These are phyloP conservation scores for Taphrina pruni DNA, from an alignment of 1,139 yeast species.

Conservation along the genomic window DNA sequence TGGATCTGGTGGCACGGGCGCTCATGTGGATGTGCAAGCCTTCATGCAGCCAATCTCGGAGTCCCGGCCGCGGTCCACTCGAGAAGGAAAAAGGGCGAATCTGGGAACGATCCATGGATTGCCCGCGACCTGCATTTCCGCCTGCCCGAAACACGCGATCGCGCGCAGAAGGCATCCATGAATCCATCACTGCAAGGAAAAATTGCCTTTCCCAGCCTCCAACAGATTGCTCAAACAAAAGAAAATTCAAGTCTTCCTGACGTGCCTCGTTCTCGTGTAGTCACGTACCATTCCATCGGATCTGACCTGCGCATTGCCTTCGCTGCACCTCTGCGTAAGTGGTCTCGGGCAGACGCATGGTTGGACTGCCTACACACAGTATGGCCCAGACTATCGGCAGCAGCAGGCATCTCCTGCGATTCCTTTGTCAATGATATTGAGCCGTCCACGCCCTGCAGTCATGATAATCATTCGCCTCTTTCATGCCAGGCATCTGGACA, in stretches of 20 bases:
- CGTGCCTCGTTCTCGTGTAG: constrained; percentile 7
- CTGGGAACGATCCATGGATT: too few species aligned
- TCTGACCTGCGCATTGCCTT: background rate
- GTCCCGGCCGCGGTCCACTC: too few species aligned
- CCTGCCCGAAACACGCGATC: constrained; percentile 4
- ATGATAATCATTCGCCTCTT: too few species aligned
- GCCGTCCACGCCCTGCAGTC: background rate
- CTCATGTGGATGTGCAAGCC: constrained; percentile 7
- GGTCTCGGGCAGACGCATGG: background rate
- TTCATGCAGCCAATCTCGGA: constrained; percentile 9
- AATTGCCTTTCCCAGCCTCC: background rate
- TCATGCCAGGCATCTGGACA: too few species aligned
- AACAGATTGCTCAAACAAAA: background rate
- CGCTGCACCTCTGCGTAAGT: background rate
- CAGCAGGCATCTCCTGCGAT: too few species aligned
- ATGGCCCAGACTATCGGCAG: too few species aligned
- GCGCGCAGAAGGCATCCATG: constrained; percentile 1
- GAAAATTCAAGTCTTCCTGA: background rate
- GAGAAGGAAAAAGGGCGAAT: too few species aligned
- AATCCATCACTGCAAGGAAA: background rate
- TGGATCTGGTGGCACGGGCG: constrained; percentile 4
- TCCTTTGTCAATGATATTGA: background rate
- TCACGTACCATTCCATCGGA: constrained; percentile 3
- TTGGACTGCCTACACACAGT: too few species aligned
- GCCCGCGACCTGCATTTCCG: constrained; percentile 9